Conservation (phyloP, 2,329 filamentous ascomycete genomes). For the Venturia carpophila region DNA sequence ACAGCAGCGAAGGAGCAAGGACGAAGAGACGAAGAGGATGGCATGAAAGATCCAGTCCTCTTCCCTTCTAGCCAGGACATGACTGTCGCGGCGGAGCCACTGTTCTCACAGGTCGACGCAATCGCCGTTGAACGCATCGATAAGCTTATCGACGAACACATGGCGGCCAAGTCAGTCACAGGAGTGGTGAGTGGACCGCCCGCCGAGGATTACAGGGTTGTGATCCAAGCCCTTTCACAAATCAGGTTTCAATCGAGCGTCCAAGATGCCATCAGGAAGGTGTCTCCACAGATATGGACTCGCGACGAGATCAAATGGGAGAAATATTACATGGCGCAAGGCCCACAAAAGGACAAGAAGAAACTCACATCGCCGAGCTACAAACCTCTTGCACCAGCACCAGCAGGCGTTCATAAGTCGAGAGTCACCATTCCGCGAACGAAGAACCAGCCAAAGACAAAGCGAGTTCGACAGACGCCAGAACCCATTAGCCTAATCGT, state of each 20-base stretch:
- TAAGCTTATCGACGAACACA: slow-evolving; percentile 16
- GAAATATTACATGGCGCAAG: slow-evolving; percentile 1
- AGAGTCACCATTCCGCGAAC: neutral
- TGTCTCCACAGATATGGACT: slow-evolving; percentile 4
- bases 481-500: neutral
- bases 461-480: neutral
- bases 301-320: neutral
- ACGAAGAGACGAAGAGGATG: slow-evolving; percentile 25
- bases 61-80: slow-evolving; percentile 14
- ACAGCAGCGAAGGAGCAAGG: slow-evolving; percentile 32
- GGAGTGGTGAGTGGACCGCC: neutral
- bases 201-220: slow-evolving; percentile 16
- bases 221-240: neutral
- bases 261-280: neutral
- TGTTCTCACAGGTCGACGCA: slow-evolving; percentile 14
- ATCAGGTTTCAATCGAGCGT: slow-evolving; percentile 14
- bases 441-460: slow-evolving; percentile 7
- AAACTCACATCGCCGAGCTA: slow-evolving; percentile 2
- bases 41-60: slow-evolving; percentile 13
- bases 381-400: slow-evolving; percentile 14
- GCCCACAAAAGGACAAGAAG: slow-evolving; percentile 7
- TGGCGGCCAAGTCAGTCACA: neutral
- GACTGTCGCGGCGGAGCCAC: neutral
- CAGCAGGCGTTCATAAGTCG: slow-evolving; percentile 10
- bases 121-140: slow-evolving; percentile 8